Evolutionary conservation across 1,284 basidiomycete genomes (phyloP).

Genomic region (Puccinia triticina): DNA sequence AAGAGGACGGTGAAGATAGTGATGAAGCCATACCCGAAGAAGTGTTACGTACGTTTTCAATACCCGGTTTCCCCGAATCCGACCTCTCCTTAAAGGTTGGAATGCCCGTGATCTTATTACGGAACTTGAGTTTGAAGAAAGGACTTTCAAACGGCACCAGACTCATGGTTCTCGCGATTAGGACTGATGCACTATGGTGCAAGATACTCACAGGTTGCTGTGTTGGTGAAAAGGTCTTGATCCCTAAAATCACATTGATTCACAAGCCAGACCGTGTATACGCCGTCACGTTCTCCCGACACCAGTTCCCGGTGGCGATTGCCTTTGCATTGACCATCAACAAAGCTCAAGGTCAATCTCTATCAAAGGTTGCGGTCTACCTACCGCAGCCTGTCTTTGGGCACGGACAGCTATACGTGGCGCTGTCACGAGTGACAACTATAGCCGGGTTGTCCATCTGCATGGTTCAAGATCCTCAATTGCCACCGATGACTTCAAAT

Average conservation of each 20-base stretch:
- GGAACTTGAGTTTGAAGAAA: neutral
- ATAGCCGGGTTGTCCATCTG: neutral
- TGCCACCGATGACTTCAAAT: neutral
- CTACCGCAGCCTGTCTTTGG: neutral
- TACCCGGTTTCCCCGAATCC: too few relatives aligned
- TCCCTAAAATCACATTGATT: too few relatives aligned
- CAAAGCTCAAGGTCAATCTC: slow-evolving; percentile 28
- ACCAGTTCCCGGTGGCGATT: neutral
- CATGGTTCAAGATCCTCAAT: neutral
- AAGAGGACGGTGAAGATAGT: neutral
- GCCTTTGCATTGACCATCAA: slow-evolving; percentile 31
- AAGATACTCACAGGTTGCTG: neutral
- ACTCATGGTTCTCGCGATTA: neutral
- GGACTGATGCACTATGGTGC: neutral
- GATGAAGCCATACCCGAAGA: too few relatives aligned
- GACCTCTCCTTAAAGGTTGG: too few relatives aligned
- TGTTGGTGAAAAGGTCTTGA: neutral
- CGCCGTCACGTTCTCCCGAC: neutral
- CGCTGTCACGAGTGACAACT: neutral
- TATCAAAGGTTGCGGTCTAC: neutral
- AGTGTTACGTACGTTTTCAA: too few relatives aligned
- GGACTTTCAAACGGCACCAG: slow-evolving; percentile 12
- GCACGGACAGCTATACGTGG: slow-evolving; percentile 28
- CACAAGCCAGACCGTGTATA: neutral
- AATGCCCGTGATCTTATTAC: neutral